Base-by-base conservation (phyloP, 768 basidiomycete genomes). In the Amanita brunnescens region DNA sequence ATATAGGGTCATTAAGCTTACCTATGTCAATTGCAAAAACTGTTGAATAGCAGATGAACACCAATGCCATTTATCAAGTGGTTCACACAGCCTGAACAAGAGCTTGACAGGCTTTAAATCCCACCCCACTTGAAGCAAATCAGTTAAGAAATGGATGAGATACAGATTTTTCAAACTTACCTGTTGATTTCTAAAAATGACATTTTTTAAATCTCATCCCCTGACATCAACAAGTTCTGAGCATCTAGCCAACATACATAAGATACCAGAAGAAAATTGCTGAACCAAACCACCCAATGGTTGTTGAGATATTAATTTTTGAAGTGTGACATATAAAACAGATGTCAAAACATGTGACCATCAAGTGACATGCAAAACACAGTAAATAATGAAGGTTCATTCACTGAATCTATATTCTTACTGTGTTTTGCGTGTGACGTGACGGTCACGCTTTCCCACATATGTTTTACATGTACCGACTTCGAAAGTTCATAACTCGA, bases 401-500 rank as follows among this genome's bases (percentile, higher is more conserved):
- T n/a, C n/a, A n/a, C n/a, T n/a, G n/a, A n/a, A n/a, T n/a, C n/a
- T n/a, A n/a, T n/a, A n/a, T n/a, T n/a, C 68, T 44, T 29, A 44
- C 24, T 44, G 42, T 44, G 42, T 44, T 44, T 44, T 44, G 42
- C 42, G 23, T 7, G 7, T 24, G 42, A 44, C 42, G 24, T 44
- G 42, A 44, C 24, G 42, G 42, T 44, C 42, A 44, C 42, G 24
- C 26, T 44, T 9, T 9, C 42, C 9, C n/a, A 7, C 6, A 9
- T 44, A 7, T 44, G n/a, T 44, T 44, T 44, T 29, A 9, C 8
- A 21, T 23, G 8, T 23, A 3, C 21, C 42, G 6, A 9, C 42
- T 44, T 44, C 23, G 24, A 44, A 44, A 44, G 26, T 26, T 44
- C 42, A 44, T 44, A 44, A 9, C 42, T 44, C 42, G 24, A 44